Base-by-base conservation (phyloP, 2,329 filamentous ascomycete species). In the Plectosphaerella plurivora region DNA sequence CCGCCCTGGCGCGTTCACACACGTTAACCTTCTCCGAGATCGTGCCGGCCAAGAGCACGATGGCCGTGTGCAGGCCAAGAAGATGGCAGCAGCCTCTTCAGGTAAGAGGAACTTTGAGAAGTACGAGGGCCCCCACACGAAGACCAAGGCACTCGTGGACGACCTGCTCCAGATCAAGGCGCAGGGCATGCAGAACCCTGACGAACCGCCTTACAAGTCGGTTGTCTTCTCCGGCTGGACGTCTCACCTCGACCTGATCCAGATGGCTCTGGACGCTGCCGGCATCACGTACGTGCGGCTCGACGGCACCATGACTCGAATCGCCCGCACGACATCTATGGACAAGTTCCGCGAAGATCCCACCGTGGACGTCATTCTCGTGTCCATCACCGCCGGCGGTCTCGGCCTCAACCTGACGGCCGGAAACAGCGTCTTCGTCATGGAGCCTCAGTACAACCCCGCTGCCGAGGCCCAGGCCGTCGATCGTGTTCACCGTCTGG, bases 171-270 rank as follows among this genome's bases (percentile, higher is more conserved):
- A 77, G 49, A 83, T 84, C 49, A 82, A 84, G 53, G 74, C 75
- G 1, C 82, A 86, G 64, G 89, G 84, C 54, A 77, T 79, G 37
- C 73, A 72, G 0, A 74, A 82, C 10, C 82, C 84, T 0, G 72
- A 81, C 11, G 83, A 92, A 63, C 81, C 83, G 1, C 92, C 92
- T 0, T 88, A 90, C 70, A 97, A 96, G 68, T 94, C 90, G 24
- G 91, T 99, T 14, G 85, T 99, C 7, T 97, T 97, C 70, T 96
- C 91, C 0, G 87, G 86, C n/a, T 97, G 94, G 92, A 97, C 94
- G 0, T 87, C 88, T 0, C 92, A 97, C 65, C 82, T 99, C 15
- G 92, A 97, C 66, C 81, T 99, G 18, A 96, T 99, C 59, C 85
- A 94, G 64, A 78, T 90, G 48, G 93, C 92, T 0, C 78, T 97